Percentiles rank a stretch among this genome's conserved stretches.
phyloP scores from a whole-genome alignment of 148 eudicot species.

The Vaccinium myrtillus region DNA sequence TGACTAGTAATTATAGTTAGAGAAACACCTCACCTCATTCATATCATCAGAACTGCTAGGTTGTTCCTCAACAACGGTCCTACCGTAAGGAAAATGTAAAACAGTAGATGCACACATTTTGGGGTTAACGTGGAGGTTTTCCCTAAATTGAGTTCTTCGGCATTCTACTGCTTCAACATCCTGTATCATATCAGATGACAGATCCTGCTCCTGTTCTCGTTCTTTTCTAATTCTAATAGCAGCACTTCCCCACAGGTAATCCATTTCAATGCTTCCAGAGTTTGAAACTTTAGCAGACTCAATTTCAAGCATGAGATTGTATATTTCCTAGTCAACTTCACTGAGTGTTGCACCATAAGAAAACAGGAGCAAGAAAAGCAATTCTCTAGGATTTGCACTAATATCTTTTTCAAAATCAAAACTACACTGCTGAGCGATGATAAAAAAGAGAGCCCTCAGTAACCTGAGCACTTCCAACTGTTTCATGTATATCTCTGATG shows the following conservation, averaged over 20 bases:
- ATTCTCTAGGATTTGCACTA: constrained; percentile 60
- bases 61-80: constrained; percentile 30
- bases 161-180: constrained; percentile 47
- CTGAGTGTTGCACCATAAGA: constrained; percentile 81
- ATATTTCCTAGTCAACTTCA: constrained; percentile 80
- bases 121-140: constrained; percentile 73
- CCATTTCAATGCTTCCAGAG: constrained; percentile 51
- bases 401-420: constrained; percentile 42
- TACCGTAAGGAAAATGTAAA: constrained; percentile 63
- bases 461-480: constrained; percentile 74
- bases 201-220: constrained; percentile 30
- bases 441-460: constrained; percentile 55
- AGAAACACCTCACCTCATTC: constrained; percentile 39
- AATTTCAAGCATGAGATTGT: constrained; percentile 55
- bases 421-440: constrained; percentile 35
- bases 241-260: constrained; percentile 90
- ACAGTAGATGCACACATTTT: constrained; percentile 71
- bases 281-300: constrained; percentile 38
- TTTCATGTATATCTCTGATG: constrained; percentile 28
- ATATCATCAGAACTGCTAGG: constrained; percentile 28
- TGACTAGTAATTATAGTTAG: not conserved
- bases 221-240: constrained; percentile 49
- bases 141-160: constrained; percentile 71
- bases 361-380: constrained; percentile 63
- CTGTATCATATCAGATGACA: constrained; percentile 22